These are phyloP conservation scores for Agaricus bisporus DNA, from an alignment of 768 basidiomycete genomes.

Conservation along the genomic window DNA sequence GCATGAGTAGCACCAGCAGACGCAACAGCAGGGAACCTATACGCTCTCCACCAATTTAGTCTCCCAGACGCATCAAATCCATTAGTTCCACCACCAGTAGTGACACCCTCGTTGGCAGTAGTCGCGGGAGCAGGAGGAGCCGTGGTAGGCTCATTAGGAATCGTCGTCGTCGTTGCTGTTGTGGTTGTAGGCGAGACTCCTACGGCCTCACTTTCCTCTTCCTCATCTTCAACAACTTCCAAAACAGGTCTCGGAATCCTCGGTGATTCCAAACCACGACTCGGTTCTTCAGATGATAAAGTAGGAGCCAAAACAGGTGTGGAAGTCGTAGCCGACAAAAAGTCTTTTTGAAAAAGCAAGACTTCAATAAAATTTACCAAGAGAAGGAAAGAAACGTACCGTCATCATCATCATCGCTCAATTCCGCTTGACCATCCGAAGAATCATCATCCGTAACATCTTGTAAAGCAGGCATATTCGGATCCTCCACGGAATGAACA, in stretches of 20 bases:
- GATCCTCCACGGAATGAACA: slow-evolving; percentile 10
- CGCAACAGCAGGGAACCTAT: slow-evolving; percentile 70
- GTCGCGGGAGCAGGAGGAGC: background rate
- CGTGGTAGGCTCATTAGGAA: too few relatives aligned
- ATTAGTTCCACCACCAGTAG: too few relatives aligned
- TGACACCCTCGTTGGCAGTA: background rate
- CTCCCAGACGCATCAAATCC: slow-evolving; percentile 30
- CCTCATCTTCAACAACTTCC: too few relatives aligned
- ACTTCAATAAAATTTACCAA: background rate
- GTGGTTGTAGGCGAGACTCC: background rate
- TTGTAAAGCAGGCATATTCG: slow-evolving; percentile 15
- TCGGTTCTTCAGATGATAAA: too few relatives aligned
- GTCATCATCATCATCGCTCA: background rate
- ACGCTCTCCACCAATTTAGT: slow-evolving; percentile 80
- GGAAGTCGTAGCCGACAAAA: background rate
- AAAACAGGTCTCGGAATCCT: too few relatives aligned
- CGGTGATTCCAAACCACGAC: too few relatives aligned
- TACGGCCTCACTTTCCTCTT: too few relatives aligned
- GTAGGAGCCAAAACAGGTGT: background rate
- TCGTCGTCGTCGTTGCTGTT: too few relatives aligned
- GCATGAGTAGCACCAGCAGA: slow-evolving; percentile 18
- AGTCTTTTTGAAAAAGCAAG: background rate
- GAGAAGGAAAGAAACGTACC: background rate
- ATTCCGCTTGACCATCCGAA: slow-evolving; percentile 7
- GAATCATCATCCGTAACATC: background rate